Evolutionary conservation across 202 grass and related monocot genomes (phyloP).

Genomic region (Cymbopogon flexuosus): DNA sequence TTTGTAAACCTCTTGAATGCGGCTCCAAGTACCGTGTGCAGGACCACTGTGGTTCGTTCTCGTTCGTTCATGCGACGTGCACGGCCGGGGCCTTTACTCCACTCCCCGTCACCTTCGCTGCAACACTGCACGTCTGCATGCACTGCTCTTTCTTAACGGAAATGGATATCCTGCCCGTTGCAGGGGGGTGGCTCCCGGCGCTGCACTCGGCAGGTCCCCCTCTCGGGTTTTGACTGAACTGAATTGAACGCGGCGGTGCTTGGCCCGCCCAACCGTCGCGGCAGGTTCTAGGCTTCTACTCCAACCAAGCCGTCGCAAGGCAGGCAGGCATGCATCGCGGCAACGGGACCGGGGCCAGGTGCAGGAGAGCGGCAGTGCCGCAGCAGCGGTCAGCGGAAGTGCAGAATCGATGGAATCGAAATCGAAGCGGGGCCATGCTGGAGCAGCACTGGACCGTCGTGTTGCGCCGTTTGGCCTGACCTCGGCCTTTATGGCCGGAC

Average conservation of each 20-base stretch:
- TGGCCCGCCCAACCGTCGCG: no score
- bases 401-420: neutral
- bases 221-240: neutral
- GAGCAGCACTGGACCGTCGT: no score
- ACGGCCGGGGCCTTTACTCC: neutral
- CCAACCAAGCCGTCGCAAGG: neutral
- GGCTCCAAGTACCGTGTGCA: no score
- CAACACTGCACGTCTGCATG: neutral
- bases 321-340: neutral
- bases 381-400: neutral
- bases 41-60: no score
- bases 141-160: neutral
- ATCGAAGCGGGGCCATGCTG: neutral
- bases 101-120: neutral
- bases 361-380: neutral
- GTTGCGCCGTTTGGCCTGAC: neutral
- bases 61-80: neutral
- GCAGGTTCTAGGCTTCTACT: no score
- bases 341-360: neutral
- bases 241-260: no score
- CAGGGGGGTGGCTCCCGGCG: neutral
- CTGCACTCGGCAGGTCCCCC: neutral
- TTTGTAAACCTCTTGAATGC: no score
- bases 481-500: neutral
- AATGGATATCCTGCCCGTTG: neutral